phyloP scores from a whole-genome alignment of 2,329 filamentous ascomycete species.

The Bipolaris bicolor region DNA sequence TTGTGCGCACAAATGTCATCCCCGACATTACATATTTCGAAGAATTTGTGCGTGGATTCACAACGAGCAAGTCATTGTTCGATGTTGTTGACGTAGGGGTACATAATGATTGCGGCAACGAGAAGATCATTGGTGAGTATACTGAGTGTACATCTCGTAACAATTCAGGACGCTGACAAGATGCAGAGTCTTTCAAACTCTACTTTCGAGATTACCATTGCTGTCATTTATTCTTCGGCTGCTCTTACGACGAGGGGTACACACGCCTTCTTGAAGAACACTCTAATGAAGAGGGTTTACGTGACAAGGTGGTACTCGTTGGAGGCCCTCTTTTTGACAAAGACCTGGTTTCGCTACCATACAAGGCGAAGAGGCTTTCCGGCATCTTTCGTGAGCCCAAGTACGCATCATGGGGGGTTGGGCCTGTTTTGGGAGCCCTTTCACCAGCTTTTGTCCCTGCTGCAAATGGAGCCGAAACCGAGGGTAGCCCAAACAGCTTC shows the following conservation, averaged over 20 bases:
- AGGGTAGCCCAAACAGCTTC: conserved; percentile 19
- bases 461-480: background rate
- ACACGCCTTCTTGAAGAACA: conserved; percentile 59
- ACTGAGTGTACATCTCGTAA: background rate
- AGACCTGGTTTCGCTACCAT: conserved; percentile 59
- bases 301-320: conserved; percentile 60
- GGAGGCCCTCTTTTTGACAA: conserved; percentile 63
- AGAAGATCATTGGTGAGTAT: conserved; percentile 57
- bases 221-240: conserved; percentile 65
- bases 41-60: conserved; percentile 63
- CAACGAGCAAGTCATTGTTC: conserved; percentile 54
- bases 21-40: conserved; percentile 52
- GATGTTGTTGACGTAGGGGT: conserved; percentile 55
- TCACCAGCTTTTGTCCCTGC: conserved; percentile 3
- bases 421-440: conserved; percentile 5
- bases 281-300: conserved; percentile 52
- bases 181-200: conserved; percentile 60
- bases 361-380: conserved; percentile 58
- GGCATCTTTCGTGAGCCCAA: conserved; percentile 62
- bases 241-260: conserved; percentile 63
- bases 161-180: conserved; percentile 7
- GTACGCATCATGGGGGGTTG: conserved; percentile 34
- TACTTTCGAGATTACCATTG: conserved; percentile 65
- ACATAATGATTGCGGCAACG: conserved; percentile 55
- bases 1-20: conserved; percentile 54